Conservation (phyloP, 352 stramenopile genomes). For the Discostella stelligera region DNA sequence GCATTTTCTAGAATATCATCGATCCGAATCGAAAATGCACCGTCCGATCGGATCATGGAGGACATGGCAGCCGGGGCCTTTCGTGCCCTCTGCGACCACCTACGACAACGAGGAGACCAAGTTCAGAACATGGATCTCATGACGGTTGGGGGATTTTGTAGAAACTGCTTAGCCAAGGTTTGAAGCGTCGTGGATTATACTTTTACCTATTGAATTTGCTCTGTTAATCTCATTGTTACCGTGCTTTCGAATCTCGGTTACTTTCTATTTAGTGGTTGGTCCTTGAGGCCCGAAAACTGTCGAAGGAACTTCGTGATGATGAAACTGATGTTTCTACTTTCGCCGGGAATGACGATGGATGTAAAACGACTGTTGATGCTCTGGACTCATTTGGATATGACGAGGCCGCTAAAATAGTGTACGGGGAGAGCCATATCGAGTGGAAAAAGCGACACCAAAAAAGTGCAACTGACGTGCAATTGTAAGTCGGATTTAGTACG, state of each 20-base stretch:
- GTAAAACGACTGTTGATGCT: conserved; percentile 8
- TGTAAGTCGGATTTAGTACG: conserved; percentile 39
- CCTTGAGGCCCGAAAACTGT: conserved; percentile 47
- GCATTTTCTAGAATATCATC: conserved; percentile 19
- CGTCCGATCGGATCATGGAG: conserved; percentile 40
- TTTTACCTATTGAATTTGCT: background rate
- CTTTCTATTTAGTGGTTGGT: conserved; percentile 52
- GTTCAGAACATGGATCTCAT: conserved; percentile 82
- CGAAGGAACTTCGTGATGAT: conserved; percentile 26
- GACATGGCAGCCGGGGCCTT: conserved; percentile 79
- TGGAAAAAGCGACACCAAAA: conserved; percentile 68
- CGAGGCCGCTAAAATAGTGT: conserved; percentile 59
- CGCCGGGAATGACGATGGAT: conserved; percentile 13
- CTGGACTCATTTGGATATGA: conserved; percentile 54
- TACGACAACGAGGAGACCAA: conserved; percentile 66
- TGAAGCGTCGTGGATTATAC: background rate
- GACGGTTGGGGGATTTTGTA: conserved; percentile 63
- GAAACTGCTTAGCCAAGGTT: conserved; percentile 74
- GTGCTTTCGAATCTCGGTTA: background rate
- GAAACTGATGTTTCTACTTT: conserved; percentile 9
- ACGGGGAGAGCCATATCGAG: conserved; percentile 55
- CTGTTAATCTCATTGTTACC: conserved; percentile 5
- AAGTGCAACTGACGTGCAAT: conserved; percentile 60
- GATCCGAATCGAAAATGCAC: conserved; percentile 9
- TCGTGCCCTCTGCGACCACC: conserved; percentile 66